Base-by-base conservation (phyloP, 2,329 filamentous ascomycete genomes). In the Myotisia sp. region DNA sequence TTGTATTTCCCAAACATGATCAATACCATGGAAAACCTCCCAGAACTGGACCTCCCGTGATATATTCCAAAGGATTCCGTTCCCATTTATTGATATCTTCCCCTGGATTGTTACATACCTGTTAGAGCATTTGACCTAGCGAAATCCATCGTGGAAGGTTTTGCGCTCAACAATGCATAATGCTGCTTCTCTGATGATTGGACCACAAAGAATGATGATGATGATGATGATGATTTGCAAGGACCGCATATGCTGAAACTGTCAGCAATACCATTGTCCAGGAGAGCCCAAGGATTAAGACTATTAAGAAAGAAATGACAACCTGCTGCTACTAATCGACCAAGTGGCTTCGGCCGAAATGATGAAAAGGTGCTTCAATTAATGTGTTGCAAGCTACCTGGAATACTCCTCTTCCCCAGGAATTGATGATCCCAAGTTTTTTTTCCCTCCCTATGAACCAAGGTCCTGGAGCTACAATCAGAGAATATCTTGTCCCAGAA, bases 161-260 rank as follows among this genome's bases (percentile, higher is more conserved):
- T 28, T 24, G 32, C 23, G 37, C 33, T 49, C 47, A 49, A 48
- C 57, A 50, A 26, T 57, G 55, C 43, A 55, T 59, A 51, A 58
- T 58, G 53, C 46, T 53, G 51, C 54, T 55, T 38, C 36, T 34
- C n/a, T n/a, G n/a, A n/a, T n/a, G n/a, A n/a, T n/a, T n/a, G n/a
- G n/a, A 34, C 29, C 39, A 24, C 30, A 33, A 34, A 38, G 36
- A 36, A 38, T 41, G 32, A 37, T 22, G 18, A 26, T 38, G 24
- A 35, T 28, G 33, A 36, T 10, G 42, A 45, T 44, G 43, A 42
- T 43, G 32, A 40, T 33, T 14, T 43, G 38, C 37, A 39, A 26
- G 32, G 27, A 19, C 32, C 17, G 13, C 16, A 27, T 26, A 38
- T 49, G 55, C 53, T 53, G 41, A 44, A 34, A 34, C 32, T 34